Percentiles rank a stretch among this genome's conserved stretches.
These are phyloP conservation scores for Sequoia sempervirens DNA, from an alignment of 75 land plant genomes.

Conservation along the genomic window DNA sequence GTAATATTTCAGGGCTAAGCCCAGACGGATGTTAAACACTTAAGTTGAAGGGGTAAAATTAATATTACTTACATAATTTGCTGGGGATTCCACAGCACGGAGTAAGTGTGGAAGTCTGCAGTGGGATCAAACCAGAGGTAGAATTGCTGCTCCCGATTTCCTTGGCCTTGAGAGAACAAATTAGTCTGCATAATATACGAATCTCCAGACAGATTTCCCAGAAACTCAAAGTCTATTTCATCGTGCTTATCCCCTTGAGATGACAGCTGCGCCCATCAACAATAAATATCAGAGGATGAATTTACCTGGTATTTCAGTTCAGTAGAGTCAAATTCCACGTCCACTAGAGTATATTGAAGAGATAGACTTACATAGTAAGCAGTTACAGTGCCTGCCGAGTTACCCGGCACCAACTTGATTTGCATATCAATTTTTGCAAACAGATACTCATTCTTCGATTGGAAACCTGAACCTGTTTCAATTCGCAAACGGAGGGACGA, in stretches of 20 bases:
- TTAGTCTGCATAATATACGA: slow-evolving; percentile 24
- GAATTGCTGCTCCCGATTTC: slow-evolving; percentile 20
- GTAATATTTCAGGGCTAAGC: too few species aligned
- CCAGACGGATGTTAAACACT: too few species aligned
- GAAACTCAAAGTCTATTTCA: slow-evolving; percentile 32
- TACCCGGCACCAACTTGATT: too few species aligned
- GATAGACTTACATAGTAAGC: too few species aligned
- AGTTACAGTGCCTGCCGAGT: too few species aligned
- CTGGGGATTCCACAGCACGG: neutral
- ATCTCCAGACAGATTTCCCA: slow-evolving; percentile 15
- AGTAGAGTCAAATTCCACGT: too few species aligned
- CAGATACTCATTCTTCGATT: too few species aligned
- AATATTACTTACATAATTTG: neutral
- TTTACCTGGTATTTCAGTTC: too few species aligned
- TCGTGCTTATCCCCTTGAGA: slow-evolving; percentile 15
- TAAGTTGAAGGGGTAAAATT: neutral
- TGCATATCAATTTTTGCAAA: too few species aligned
- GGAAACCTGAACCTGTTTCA: too few species aligned
- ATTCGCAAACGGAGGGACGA: too few species aligned
- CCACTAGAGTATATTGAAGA: too few species aligned
- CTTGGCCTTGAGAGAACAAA: slow-evolving; percentile 20
- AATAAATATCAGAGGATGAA: neutral
- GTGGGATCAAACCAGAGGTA: neutral
- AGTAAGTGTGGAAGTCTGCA: neutral
- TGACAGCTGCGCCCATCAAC: slow-evolving; percentile 8